A percentile compares a stretch with the other conserved stretches of the same genome.
Evolutionary conservation across 2,329 filamentous ascomycete genomes (phyloP).

Genomic region (Lithohypha guttulata): DNA sequence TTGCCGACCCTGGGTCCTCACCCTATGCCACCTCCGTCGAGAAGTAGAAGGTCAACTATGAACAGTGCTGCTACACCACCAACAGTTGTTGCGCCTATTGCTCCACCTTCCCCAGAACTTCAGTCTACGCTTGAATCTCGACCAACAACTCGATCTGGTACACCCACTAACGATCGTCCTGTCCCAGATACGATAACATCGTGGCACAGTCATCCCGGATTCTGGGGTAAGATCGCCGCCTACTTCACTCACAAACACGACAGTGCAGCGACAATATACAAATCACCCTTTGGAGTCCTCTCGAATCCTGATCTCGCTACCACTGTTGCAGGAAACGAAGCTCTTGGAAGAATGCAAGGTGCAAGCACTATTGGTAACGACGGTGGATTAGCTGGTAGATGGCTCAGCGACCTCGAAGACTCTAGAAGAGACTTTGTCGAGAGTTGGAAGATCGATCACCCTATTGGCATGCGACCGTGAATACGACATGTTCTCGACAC

Average conservation of each 20-base stretch:
- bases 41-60: constrained; percentile 8
- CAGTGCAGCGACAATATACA: constrained; percentile 17
- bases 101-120: constrained; percentile 14
- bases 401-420: constrained; percentile 1
- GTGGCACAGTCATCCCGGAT: constrained; percentile 18
- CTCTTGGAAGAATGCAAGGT: constrained; percentile 5
- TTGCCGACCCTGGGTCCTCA: constrained; percentile 3
- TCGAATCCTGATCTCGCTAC: not conserved
- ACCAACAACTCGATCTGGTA: constrained; percentile 14
- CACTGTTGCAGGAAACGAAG: not conserved
- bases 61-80: not conserved
- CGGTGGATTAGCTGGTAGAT: constrained; percentile 5
- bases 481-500: not conserved
- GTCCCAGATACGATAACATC: constrained; percentile 15
- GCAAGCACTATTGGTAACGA: constrained; percentile 8
- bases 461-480: constrained; percentile 7
- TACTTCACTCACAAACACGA: constrained; percentile 20
- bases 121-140: constrained; percentile 15
- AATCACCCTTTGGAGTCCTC: constrained; percentile 14
- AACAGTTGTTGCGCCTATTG: constrained; percentile 12
- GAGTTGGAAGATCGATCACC: constrained; percentile 8
- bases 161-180: constrained; percentile 17
- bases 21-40: not conserved
- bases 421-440: constrained; percentile 1
- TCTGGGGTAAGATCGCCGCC: constrained; percentile 18